Base-by-base conservation (phyloP, 805 yeast species). In the Pichia ethanolica region DNA sequence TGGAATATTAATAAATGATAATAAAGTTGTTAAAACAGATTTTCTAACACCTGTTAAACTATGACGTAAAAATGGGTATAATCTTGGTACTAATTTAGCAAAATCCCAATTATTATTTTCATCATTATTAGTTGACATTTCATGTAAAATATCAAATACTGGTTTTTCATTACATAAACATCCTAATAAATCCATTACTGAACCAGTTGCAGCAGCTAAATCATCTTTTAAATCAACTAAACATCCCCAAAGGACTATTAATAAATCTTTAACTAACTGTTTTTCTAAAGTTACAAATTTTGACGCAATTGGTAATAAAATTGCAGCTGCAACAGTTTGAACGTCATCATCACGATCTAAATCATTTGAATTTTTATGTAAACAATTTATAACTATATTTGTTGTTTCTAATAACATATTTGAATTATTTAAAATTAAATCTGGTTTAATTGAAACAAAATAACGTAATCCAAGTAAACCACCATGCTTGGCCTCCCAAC, bases 401-500 rank as follows among this genome's bases (percentile, higher is more conserved):
- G 90, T 82, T 1, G 90, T 89, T 47, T 78, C 77, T 52, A 84
- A 84, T 35, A 93, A 71, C 34, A 82, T 64, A 13, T 79, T 73
- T 3, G 80, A 74, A 47, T 79, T 76, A 11, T 73, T 65, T 34
- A 83, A 71, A 26, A 91, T 70, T n/a, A 89, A 75, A 54, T 86
- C 93, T 0, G 89, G 81, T 58, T 96, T 75, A 4, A 91, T 89
- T 52, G 96, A 84, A 10, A 91, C 99, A 57, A 93, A 83, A 66
- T 93, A 93, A 46, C 96, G 74, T 46, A 93, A 71, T 0, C 98
- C 99, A 11, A 93, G 76, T 83, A 93, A 82, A 44, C 98, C 99
- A 57, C 98, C 99, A 71, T 93, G 99, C 51, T 93, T 86, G 3
- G 97, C 98, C 63, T 95, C 97, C 99, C 99, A 93, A 48, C 89